Conservation (phyloP, 352 stramenopile species). For the Peronospora farinosa region DNA sequence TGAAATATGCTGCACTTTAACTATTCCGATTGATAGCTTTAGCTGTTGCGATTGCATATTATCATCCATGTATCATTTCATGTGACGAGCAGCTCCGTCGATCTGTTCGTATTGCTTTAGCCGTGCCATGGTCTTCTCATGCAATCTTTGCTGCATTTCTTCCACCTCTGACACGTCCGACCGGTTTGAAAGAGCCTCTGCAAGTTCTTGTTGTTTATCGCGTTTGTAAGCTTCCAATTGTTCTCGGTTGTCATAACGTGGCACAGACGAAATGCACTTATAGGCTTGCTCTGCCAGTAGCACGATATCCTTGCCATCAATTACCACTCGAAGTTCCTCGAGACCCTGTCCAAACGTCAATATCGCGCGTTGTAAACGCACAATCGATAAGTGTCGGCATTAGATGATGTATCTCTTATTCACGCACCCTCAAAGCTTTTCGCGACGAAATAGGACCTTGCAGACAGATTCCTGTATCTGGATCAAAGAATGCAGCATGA, state of each 20-base stretch:
- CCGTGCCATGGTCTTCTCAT: slow-evolving; percentile 52
- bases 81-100: slow-evolving; percentile 11
- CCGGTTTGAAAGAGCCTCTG: slow-evolving; percentile 31
- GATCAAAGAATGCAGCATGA: slow-evolving; percentile 77
- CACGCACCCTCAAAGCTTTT: slow-evolving; percentile 34
- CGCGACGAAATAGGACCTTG: slow-evolving; percentile 41
- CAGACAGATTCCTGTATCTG: slow-evolving; percentile 62
- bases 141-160: slow-evolving; percentile 43
- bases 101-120: slow-evolving; percentile 34
- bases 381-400: not conserved
- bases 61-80: slow-evolving; percentile 10
- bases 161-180: slow-evolving; percentile 35
- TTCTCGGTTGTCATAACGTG: slow-evolving; percentile 18
- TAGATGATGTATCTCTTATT: not conserved
- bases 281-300: slow-evolving; percentile 20
- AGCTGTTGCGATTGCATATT: too few species aligned
- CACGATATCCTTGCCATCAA: slow-evolving; percentile 44
- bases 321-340: slow-evolving; percentile 30
- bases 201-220: slow-evolving; percentile 42
- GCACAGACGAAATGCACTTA: slow-evolving; percentile 9
- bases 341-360: slow-evolving; percentile 24
- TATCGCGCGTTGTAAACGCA: not conserved
- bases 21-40: too few species aligned
- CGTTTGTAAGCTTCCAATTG: slow-evolving; percentile 34
- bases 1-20: too few species aligned